Evolutionary conservation across 768 basidiomycete species (phyloP).

Genomic region (Pulveroboletus frians): DNA sequence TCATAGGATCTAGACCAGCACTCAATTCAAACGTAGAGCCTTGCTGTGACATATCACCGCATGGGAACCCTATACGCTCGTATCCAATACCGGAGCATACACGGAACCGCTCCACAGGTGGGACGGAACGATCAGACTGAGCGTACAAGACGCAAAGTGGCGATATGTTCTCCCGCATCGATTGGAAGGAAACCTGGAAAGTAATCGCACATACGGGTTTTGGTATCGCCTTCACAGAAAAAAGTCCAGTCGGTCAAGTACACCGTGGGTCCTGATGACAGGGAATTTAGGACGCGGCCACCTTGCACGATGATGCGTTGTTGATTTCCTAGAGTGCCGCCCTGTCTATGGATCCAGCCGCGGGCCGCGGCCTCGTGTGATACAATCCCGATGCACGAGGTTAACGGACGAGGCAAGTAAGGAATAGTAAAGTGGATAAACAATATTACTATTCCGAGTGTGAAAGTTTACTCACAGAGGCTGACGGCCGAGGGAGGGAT

Average conservation of each 20-base stretch:
- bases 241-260: background rate
- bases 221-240: background rate
- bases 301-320: background rate
- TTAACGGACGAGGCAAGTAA: conserved; percentile 3
- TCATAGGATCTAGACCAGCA: background rate
- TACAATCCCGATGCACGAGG: conserved; percentile 5
- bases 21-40: background rate
- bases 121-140: background rate
- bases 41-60: background rate
- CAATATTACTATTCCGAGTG: background rate
- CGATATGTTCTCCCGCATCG: background rate
- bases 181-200: conserved; percentile 4
- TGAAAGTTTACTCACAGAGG: conserved; percentile 15
- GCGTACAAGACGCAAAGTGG: conserved; percentile 7
- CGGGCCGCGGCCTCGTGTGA: conserved; percentile 20
- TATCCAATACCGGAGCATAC: background rate
- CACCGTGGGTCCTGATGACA: background rate
- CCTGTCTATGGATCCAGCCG: conserved; percentile 1
- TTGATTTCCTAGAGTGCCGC: background rate
- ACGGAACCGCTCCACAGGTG: conserved; percentile 12
- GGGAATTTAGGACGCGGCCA: background rate
- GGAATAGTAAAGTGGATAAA: conserved; percentile 7
- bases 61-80: background rate
- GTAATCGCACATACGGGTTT: background rate
- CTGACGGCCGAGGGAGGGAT: background rate